A percentile compares a stretch with the other conserved stretches of the same genome.
Conservation (phyloP, 1,284 basidiomycete genomes). For the Cutaneotrichosporon mucoides region DNA sequence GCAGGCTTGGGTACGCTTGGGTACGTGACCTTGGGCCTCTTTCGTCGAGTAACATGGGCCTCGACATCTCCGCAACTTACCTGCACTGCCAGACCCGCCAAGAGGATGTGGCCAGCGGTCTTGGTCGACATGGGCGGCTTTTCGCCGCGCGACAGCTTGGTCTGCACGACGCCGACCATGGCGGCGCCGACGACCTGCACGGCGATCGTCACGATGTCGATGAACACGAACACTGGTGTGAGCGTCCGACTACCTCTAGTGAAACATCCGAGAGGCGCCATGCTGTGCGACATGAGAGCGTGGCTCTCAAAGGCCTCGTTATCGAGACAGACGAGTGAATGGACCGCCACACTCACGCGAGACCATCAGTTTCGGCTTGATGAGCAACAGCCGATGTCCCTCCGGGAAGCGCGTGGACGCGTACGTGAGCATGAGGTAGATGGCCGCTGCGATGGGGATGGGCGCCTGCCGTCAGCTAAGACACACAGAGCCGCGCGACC, state of each 20-base stretch:
- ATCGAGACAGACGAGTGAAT: too few species aligned
- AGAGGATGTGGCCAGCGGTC: constrained; percentile 48
- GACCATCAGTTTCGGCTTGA: constrained; percentile 35
- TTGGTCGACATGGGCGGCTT: constrained; percentile 31
- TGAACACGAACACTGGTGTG: constrained; percentile 40
- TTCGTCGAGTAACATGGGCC: too few species aligned
- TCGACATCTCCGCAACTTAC: constrained; percentile 10
- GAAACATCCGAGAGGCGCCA: too few species aligned
- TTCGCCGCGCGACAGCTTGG: constrained; percentile 26
- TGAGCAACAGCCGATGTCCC: constrained; percentile 26
- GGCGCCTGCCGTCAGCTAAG: constrained; percentile 33
- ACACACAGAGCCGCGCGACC: too few species aligned
- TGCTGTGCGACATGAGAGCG: too few species aligned
- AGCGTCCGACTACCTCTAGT: too few species aligned
- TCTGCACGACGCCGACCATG: constrained; percentile 49
- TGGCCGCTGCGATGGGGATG: constrained; percentile 47
- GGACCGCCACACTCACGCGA: constrained; percentile 22
- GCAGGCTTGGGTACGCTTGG: too few species aligned
- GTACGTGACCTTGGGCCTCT: too few species aligned
- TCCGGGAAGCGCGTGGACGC: constrained; percentile 27
- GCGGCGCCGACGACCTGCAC: constrained; percentile 50
- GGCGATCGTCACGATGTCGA: constrained; percentile 42
- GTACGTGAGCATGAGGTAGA: constrained; percentile 43
- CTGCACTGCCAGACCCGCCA: constrained; percentile 49
- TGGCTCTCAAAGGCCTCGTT: too few species aligned